These are phyloP conservation scores for Paraphoma chrysanthemicola DNA, from an alignment of 2,329 filamentous ascomycete species.

Conservation along the genomic window DNA sequence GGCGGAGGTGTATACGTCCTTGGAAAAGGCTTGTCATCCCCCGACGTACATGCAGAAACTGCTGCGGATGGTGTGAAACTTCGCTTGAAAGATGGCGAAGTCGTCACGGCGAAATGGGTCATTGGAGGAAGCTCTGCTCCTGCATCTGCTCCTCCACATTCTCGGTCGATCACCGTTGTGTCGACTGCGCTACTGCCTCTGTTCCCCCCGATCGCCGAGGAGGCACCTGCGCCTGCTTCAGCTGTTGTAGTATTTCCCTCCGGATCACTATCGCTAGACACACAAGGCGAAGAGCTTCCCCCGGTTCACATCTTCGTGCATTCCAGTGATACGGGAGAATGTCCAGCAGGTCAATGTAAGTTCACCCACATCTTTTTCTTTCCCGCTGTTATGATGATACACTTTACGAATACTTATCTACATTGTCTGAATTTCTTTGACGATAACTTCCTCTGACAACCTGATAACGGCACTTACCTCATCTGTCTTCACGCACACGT, in stretches of 20 bases:
- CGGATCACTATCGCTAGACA: constrained; percentile 56
- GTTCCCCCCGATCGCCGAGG: constrained; percentile 76
- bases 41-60: constrained; percentile 4
- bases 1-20: constrained; percentile 92
- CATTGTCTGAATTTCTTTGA: constrained; percentile 98
- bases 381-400: constrained; percentile 76
- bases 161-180: constrained; percentile 72
- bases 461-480: constrained; percentile 67
- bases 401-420: constrained; percentile 97
- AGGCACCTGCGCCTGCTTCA: constrained; percentile 76
- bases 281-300: constrained; percentile 34
- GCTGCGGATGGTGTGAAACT: constrained; percentile 48
- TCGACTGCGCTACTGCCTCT: constrained; percentile 69
- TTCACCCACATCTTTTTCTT: constrained; percentile 40
- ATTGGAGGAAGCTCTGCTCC: constrained; percentile 51
- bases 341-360: constrained; percentile 89
- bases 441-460: constrained; percentile 85
- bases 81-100: constrained; percentile 64
- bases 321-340: constrained; percentile 91
- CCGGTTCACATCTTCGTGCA: constrained; percentile 73
- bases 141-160: constrained; percentile 44
- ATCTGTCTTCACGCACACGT: constrained; percentile 5
- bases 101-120: constrained; percentile 63
- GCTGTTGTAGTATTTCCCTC: constrained; percentile 72
- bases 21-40: constrained; percentile 66